Evolutionary conservation across 2,329 filamentous ascomycete genomes (phyloP).

Genomic region (Anisogramma anomala): DNA sequence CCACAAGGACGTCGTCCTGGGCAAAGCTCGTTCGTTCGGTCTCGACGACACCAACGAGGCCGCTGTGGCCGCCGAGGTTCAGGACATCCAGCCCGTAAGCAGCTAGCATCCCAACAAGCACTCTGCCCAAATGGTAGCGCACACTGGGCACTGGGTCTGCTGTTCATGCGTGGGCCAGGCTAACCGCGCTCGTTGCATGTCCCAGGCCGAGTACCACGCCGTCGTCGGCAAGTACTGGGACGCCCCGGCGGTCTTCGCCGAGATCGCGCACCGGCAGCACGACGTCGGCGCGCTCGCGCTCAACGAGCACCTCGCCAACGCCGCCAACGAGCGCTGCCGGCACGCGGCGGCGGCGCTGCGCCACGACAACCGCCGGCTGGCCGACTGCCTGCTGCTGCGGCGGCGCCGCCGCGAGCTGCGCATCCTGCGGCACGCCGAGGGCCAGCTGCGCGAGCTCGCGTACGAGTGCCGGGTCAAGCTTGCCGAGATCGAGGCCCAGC

Average conservation of each 20-base stretch:
- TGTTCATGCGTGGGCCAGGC: no score
- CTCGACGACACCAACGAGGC: neutral
- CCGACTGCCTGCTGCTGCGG: conserved; percentile 7
- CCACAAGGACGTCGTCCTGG: conserved; percentile 12
- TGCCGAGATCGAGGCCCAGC: conserved; percentile 6
- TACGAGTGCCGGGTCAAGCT: conserved; percentile 7
- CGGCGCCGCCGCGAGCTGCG: conserved; percentile 5
- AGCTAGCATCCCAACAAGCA: no score
- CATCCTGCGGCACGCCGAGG: conserved; percentile 7
- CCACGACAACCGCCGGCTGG: conserved; percentile 11
- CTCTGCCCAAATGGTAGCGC: no score
- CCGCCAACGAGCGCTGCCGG: conserved; percentile 5
- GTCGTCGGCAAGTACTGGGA: conserved; percentile 13
- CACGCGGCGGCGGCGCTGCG: conserved; percentile 4
- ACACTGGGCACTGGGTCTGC: no score
- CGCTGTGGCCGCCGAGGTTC: neutral
- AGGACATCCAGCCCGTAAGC: no score
- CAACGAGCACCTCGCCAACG: conserved; percentile 5
- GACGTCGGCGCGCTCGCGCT: conserved; percentile 3
- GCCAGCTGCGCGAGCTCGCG: conserved; percentile 5
- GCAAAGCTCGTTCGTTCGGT: conserved; percentile 9
- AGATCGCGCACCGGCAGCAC: conserved; percentile 4
- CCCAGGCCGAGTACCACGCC: conserved; percentile 14
- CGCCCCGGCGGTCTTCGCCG: conserved; percentile 1
- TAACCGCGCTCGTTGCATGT: neutral